Base-by-base conservation (phyloP, 2,329 filamentous ascomycete genomes). In the Fragosphaeria purpurea region DNA sequence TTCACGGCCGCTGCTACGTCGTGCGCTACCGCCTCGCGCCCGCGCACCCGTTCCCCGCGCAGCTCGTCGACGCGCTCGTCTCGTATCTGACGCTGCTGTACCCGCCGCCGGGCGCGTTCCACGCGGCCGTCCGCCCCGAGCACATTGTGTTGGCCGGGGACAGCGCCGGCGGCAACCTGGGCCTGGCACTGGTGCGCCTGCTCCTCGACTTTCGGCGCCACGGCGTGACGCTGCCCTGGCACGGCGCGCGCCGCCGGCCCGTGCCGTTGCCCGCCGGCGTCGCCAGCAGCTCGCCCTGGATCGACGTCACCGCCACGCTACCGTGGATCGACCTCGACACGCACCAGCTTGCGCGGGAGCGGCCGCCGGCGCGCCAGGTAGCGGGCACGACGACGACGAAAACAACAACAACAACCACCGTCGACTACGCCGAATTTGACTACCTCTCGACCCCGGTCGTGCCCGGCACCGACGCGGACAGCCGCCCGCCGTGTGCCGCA, bases 11-110 rank as follows among this genome's bases (percentile, higher is more conserved):
- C 6, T 80, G 81, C 40, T 86, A 86, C 66, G 82, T 77, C 34
- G 80, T 90, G 5, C 76, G 85, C 4, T 91, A 91, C 65, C 75
- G 87, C 6, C 74, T 93, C 3, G 79, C 85, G 10, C 87, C 87
- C 0, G 83, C 89, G 62, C 68, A 83, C 53, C 78, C 85, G 0
- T 93, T 93, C 61, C 87, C 87, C 0, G 72, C 83, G 0, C 85
- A 85, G 2, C 65, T 93, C 6, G 68, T 91, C 42, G 87, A 93
- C 61, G 84, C 78, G 1, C 66, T 91, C 8, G 71, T 83, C 35
- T 80, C 84, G 0, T 93, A 91, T 60, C 72, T 93, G 38, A 78
- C 77, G 0, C 71, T 90, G 6, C 71, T 93, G 1, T 83, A 88
- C 58, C 87, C 87, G 10, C 83, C 84, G 0, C 70, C 77, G 0